A percentile compares a stretch with the other conserved stretches of the same genome.
phyloP scores from a whole-genome alignment of 495 filamentous ascomycete genomes.

The Hamigera avellanea region DNA sequence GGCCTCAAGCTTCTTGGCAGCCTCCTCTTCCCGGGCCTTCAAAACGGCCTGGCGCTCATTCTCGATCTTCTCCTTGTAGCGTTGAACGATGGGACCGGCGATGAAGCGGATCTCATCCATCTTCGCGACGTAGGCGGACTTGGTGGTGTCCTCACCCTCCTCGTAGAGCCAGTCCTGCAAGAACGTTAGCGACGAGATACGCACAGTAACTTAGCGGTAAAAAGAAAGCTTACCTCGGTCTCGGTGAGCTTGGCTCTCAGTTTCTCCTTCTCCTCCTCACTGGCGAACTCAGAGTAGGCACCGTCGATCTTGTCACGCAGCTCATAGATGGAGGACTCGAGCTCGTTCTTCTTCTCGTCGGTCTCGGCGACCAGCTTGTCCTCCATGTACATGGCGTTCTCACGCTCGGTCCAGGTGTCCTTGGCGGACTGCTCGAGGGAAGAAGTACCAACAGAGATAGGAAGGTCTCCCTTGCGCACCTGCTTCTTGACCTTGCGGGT shows the following conservation, averaged over 20 bases:
- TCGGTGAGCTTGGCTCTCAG: slow-evolving; percentile 66
- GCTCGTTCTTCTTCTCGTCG: slow-evolving; percentile 99
- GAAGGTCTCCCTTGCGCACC: slow-evolving; percentile 92
- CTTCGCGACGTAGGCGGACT: slow-evolving; percentile 86
- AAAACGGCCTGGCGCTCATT: slow-evolving; percentile 70
- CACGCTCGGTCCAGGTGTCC: slow-evolving; percentile 60
- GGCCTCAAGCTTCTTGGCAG: slow-evolving; percentile 66
- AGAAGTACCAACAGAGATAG: slow-evolving; percentile 71
- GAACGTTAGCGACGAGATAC: slow-evolving; percentile 2
- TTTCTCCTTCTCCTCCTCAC: slow-evolving; percentile 85
- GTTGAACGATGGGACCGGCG: slow-evolving; percentile 83
- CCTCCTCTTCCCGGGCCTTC: slow-evolving; percentile 69
- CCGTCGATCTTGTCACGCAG: slow-evolving; percentile 88
- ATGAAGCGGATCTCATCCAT: slow-evolving; percentile 90
- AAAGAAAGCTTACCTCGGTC: slow-evolving; percentile 59
- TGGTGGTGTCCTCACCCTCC: slow-evolving; percentile 90
- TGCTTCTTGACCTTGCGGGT: slow-evolving; percentile 99
- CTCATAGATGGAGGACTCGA: slow-evolving; percentile 95
- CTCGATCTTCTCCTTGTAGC: slow-evolving; percentile 89
- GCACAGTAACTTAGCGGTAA: neutral
- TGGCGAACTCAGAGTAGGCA: slow-evolving; percentile 76
- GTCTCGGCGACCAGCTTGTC: slow-evolving; percentile 98
- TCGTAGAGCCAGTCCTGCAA: slow-evolving; percentile 94
- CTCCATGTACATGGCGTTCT: slow-evolving; percentile 87
- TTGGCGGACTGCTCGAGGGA: slow-evolving; percentile 60